These are phyloP conservation scores for Colletotrichum graminicola DNA, from an alignment of 2,329 filamentous ascomycete genomes.

Conservation along the genomic window DNA sequence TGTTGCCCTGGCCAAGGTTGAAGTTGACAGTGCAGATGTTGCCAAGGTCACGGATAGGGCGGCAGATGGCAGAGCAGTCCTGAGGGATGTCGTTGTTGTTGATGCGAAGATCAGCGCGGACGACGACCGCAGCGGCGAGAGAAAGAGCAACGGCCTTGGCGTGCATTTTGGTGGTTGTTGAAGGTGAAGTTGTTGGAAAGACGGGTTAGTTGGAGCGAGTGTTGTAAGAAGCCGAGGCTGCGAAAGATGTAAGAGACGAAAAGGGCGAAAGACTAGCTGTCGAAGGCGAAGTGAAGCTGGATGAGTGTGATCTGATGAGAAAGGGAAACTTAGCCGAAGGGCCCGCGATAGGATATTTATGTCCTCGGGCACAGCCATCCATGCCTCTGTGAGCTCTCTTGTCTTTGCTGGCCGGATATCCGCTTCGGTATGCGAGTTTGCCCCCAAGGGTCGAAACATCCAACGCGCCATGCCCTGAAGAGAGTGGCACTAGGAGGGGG, in stretches of 20 bases:
- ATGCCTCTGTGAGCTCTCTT: slow-evolving; percentile 27
- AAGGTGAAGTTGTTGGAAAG: not conserved
- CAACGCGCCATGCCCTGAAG: slow-evolving; percentile 29
- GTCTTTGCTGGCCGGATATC: slow-evolving; percentile 29
- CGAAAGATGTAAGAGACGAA: slow-evolving; percentile 20
- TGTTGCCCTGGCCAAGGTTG: slow-evolving; percentile 38
- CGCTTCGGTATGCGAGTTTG: slow-evolving; percentile 24
- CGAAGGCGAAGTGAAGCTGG: slow-evolving; percentile 40
- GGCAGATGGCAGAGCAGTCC: slow-evolving; percentile 53
- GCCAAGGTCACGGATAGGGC: slow-evolving; percentile 52
- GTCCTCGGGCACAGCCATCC: slow-evolving; percentile 20
- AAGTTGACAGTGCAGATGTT: slow-evolving; percentile 53
- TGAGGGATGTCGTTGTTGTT: slow-evolving; percentile 52
- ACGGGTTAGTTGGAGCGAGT: slow-evolving; percentile 22
- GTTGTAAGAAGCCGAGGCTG: slow-evolving; percentile 34
- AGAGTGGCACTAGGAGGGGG: slow-evolving; percentile 31
- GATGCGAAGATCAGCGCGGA: slow-evolving; percentile 51
- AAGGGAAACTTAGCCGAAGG: slow-evolving; percentile 18
- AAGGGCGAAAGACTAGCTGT: slow-evolving; percentile 41
- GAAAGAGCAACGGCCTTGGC: slow-evolving; percentile 46
- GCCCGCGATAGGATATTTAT: slow-evolving; percentile 42
- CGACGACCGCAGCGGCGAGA: slow-evolving; percentile 48
- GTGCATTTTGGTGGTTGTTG: slow-evolving; percentile 46
- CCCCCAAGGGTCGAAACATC: slow-evolving; percentile 32
- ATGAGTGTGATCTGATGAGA: slow-evolving; percentile 37